Conservation (phyloP, 179 eudicot genomes). For the Beta macrorhiza region DNA sequence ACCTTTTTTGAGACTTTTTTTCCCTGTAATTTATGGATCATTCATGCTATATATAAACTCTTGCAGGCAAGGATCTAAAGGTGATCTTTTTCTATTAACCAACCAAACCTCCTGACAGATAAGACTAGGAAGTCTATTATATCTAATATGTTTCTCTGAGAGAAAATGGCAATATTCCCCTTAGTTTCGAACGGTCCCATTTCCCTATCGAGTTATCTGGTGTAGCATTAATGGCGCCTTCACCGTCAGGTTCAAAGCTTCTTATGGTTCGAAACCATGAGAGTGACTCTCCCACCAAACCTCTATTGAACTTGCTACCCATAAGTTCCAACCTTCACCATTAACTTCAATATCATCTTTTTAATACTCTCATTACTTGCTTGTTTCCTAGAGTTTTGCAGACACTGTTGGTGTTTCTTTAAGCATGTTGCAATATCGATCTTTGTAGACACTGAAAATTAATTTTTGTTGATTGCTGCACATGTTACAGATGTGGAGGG, state of each 20-base stretch:
- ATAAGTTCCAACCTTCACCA: constrained; percentile 1
- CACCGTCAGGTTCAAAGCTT: constrained; percentile 93
- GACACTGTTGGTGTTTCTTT: neutral
- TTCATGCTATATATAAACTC: neutral
- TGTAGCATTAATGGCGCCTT: constrained; percentile 67
- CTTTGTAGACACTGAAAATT: constrained; percentile 10
- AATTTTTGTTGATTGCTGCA: constrained; percentile 3
- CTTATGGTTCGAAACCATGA: constrained; percentile 77
- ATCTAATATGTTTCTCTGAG: constrained; percentile 45
- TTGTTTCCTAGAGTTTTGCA: neutral
- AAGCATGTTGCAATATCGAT: constrained; percentile 6
- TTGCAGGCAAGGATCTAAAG: constrained; percentile 57
- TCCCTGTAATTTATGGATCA: neutral
- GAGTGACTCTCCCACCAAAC: constrained; percentile 65
- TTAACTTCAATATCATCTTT: neutral
- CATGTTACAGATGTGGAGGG: constrained; percentile 58
- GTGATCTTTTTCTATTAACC: constrained; percentile 70
- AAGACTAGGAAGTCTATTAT: constrained; percentile 58
- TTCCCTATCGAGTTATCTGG: constrained; percentile 79
- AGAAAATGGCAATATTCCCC: constrained; percentile 37
- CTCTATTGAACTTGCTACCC: constrained; percentile 11
- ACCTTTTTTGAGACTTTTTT: neutral
- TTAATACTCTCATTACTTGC: neutral
- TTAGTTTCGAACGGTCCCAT: constrained; percentile 70
- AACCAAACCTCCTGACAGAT: constrained; percentile 76